These are phyloP conservation scores for Trichoderma sp. DNA, from an alignment of 2,329 filamentous ascomycete genomes.

Conservation along the genomic window DNA sequence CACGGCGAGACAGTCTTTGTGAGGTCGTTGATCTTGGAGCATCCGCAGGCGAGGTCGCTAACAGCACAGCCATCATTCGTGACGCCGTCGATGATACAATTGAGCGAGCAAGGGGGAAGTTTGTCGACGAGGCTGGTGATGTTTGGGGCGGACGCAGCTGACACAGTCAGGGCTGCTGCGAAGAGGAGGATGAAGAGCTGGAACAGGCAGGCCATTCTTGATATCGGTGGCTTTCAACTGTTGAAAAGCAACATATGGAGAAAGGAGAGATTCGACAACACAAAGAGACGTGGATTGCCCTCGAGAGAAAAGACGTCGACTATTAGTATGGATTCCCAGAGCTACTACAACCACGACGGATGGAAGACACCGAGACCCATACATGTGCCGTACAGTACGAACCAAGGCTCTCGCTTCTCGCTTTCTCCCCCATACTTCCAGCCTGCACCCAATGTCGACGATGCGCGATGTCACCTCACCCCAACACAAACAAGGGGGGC, in stretches of 20 bases:
- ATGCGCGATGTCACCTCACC: conserved; percentile 17
- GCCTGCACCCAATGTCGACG: neutral
- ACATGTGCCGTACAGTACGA: neutral
- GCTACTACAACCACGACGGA: neutral
- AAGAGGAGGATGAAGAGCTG: conserved; percentile 26
- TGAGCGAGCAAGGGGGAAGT: conserved; percentile 44
- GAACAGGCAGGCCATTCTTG: conserved; percentile 2
- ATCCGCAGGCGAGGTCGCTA: conserved; percentile 43
- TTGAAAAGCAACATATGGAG: neutral
- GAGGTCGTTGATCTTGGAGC: conserved; percentile 40
- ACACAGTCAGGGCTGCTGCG: conserved; percentile 19
- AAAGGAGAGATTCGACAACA: neutral
- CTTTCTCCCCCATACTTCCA: neutral
- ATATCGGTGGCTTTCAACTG: neutral
- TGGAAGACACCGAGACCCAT: neutral
- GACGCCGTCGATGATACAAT: conserved; percentile 40
- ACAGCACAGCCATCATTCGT: conserved; percentile 38
- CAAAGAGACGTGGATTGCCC: neutral
- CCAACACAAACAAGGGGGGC: conserved; percentile 19
- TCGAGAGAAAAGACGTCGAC: neutral
- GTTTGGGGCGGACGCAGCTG: conserved; percentile 25
- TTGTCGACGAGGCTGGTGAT: conserved; percentile 27
- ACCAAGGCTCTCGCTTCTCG: neutral
- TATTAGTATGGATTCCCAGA: neutral
- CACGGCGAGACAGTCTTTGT: conserved; percentile 40